A percentile compares a stretch with the other conserved stretches of the same genome.
Conservation (phyloP, 495 filamentous ascomycete genomes). For the Mycothermus thermophilus region DNA sequence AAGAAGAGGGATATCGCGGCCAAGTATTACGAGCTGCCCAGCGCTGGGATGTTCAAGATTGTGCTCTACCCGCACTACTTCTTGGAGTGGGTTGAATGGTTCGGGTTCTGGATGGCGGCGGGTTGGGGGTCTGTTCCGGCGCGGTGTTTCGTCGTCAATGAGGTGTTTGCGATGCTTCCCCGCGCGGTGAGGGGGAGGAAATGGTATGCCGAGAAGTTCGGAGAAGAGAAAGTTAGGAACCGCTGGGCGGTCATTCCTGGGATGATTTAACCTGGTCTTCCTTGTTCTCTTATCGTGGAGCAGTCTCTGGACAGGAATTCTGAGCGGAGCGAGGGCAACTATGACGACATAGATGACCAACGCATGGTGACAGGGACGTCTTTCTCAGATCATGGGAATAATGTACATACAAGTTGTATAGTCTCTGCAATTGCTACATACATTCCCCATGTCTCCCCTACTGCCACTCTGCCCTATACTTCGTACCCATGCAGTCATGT, state of each 20-base stretch:
- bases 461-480: no score
- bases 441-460: no score
- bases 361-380: no score
- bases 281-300: neutral
- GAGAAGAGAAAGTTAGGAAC: constrained; percentile 55
- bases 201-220: constrained; percentile 87
- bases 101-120: constrained; percentile 65
- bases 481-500: no score
- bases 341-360: no score
- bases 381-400: no score
- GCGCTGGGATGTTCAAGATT: constrained; percentile 64
- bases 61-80: constrained; percentile 89
- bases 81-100: constrained; percentile 93
- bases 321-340: no score
- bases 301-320: neutral
- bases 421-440: no score
- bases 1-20: constrained; percentile 31
- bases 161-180: constrained; percentile 79
- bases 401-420: no score
- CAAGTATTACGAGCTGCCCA: constrained; percentile 85
- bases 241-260: constrained; percentile 78
- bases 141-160: constrained; percentile 69
- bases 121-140: constrained; percentile 54
- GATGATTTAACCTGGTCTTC: constrained; percentile 16
- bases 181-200: constrained; percentile 65